Base-by-base conservation (phyloP, 2,329 filamentous ascomycete species). In the Fusarium liriodendri region DNA sequence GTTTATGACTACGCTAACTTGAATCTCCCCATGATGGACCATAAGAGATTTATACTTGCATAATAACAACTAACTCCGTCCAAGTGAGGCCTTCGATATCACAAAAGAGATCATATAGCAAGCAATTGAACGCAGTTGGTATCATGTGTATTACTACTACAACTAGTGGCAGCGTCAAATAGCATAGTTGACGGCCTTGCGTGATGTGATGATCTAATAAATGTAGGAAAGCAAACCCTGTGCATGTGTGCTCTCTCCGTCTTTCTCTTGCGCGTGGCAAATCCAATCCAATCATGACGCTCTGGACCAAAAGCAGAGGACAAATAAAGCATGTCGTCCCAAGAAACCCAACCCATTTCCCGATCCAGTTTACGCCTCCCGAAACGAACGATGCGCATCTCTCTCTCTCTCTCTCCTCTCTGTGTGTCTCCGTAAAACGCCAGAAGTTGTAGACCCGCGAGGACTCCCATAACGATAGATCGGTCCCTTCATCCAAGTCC, bases 81-180 rank as follows among this genome's bases (percentile, higher is more conserved):
- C 16, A 37, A 37, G 35, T 8, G 6, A 37, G 7, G 33, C 33
- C 14, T 7, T 37, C 7, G 35, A 37, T 37, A 29, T 27, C 16
- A 27, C 8, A 11, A 8, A 13, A 45, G 22, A 22, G 40, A 20
- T 14, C 6, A 13, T 45, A 25, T 45, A 13, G 20, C 40, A 14
- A 45, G 20, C 40, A 45, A 45, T 13, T 14, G 6, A 6, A 16
- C n/a, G 25, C 50, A 54, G 66, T 50, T 74, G 54, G 67, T 78
- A 77, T 77, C 75, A 69, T 76, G 60, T 78, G 59, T 79, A 79
- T 79, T 79, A 79, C 63, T 71, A 78, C 76, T 78, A 78, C 69
- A 70, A 79, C 69, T 78, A 78, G 64, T 67, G 70, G 67, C 70
- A 67, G 68, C 64, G 71, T 68, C 76, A 67, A 58, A 67, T 64